Conservation (phyloP, 192 early-diverging fungal species). For the Physocladia obscura region DNA sequence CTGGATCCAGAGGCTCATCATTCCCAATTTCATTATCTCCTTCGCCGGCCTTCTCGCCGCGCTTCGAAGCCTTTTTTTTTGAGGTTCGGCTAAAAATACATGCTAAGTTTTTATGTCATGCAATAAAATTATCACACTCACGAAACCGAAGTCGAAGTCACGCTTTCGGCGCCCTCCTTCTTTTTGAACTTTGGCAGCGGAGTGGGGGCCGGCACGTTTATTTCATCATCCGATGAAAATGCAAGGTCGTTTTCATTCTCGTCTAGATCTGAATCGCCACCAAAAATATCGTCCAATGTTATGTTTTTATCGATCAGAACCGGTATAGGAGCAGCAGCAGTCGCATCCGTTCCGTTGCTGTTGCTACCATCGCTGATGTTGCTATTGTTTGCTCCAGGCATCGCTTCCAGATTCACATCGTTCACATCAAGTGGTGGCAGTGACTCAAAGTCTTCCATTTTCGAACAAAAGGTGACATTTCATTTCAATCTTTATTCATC, state of each 20-base stretch:
- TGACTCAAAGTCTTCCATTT: too few relatives aligned
- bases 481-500: constrained; percentile 33
- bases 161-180: constrained; percentile 8
- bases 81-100: neutral
- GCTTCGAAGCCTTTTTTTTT: constrained; percentile 18
- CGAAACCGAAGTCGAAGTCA: neutral
- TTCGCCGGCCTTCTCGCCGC: constrained; percentile 27
- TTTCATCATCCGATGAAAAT: constrained; percentile 33
- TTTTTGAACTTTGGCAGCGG: constrained; percentile 45
- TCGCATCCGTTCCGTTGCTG: too few relatives aligned
- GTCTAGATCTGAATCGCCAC: constrained; percentile 34
- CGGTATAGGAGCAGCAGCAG: too few relatives aligned
- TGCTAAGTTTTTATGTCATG: too few relatives aligned
- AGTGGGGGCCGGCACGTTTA: constrained; percentile 5
- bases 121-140: neutral
- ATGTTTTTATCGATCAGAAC: neutral
- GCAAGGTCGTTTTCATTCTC: constrained; percentile 31
- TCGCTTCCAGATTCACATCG: too few relatives aligned
- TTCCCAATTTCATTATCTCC: neutral
- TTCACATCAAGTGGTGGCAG: too few relatives aligned
- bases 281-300: constrained; percentile 23
- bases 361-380: too few relatives aligned
- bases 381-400: too few relatives aligned
- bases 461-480: too few relatives aligned
- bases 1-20: constrained; percentile 14